These are phyloP conservation scores for Rhododendron vialii DNA, from an alignment of 148 eudicot genomes.

Conservation along the genomic window DNA sequence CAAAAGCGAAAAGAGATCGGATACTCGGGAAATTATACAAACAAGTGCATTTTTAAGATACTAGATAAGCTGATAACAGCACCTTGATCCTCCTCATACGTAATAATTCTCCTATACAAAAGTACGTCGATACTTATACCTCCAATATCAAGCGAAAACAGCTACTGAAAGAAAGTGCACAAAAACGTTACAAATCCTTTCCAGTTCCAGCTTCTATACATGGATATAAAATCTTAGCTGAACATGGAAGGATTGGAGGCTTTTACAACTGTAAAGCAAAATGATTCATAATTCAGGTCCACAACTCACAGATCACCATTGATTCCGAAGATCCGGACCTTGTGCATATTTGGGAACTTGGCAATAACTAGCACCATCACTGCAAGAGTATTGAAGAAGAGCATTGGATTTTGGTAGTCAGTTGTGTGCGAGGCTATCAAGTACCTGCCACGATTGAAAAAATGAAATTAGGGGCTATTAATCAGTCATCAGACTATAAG, in stretches of 20 bases:
- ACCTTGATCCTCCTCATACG: constrained; percentile 1
- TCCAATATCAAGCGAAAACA: constrained; percentile 9
- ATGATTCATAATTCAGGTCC: constrained; percentile 3
- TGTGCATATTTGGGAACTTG: constrained; percentile 96
- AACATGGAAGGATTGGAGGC: background rate
- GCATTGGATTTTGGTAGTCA: constrained; percentile 90
- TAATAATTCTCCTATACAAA: constrained; percentile 11
- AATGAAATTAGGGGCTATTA: background rate
- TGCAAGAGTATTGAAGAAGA: constrained; percentile 79
- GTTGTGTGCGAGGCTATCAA: constrained; percentile 94
- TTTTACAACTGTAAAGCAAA: constrained; percentile 2
- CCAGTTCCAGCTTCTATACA: constrained; percentile 36
- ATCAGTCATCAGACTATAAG: background rate
- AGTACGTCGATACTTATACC: constrained; percentile 14
- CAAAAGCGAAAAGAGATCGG: background rate
- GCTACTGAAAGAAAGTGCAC: background rate
- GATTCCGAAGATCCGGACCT: constrained; percentile 93
- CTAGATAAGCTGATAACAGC: constrained; percentile 5
- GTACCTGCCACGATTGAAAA: constrained; percentile 45
- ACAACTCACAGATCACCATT: constrained; percentile 68
- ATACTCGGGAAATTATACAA: constrained; percentile 5
- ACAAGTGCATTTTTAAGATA: background rate
- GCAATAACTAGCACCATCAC: constrained; percentile 81
- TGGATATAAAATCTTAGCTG: constrained; percentile 21
- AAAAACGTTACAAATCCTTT: background rate